Conservation (phyloP, 768 basidiomycete species). For the Mrakia blollopis region DNA sequence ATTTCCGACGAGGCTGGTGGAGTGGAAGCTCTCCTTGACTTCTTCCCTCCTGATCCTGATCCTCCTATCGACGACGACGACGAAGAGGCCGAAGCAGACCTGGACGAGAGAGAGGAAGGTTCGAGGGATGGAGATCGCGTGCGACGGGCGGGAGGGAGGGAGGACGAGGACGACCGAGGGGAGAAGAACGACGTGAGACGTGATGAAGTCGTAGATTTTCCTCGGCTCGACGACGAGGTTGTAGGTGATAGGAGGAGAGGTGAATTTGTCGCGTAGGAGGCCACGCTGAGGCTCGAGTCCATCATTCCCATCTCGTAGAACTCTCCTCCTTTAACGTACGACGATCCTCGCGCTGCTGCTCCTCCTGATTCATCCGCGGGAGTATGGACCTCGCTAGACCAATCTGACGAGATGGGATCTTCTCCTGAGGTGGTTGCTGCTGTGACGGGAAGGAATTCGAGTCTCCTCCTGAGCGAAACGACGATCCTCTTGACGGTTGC, state of each 20-base stretch:
- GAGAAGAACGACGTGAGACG: constrained; percentile 20
- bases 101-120: not conserved
- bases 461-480: not conserved
- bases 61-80: not conserved
- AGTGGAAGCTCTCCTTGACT: not conserved
- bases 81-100: not conserved
- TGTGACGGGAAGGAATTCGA: not conserved
- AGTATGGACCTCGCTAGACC: constrained; percentile 3
- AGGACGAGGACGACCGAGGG: not conserved
- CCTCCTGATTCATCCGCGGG: not conserved
- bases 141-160: not conserved
- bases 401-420: not conserved
- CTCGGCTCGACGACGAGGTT: not conserved
- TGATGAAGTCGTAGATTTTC: not conserved
- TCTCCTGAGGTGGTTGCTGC: not conserved
- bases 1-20: not conserved
- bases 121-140: not conserved
- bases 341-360: not conserved
- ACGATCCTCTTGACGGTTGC: not conserved
- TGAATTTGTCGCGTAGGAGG: not conserved
- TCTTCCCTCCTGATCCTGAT: not conserved
- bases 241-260: constrained; percentile 4
- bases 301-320: not conserved
- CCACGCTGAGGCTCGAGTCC: not conserved
- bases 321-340: not conserved